A percentile compares a stretch with the other conserved stretches of the same genome.
These are phyloP conservation scores for Lachnellula arida DNA, from an alignment of 2,329 filamentous ascomycete species.

Conservation along the genomic window DNA sequence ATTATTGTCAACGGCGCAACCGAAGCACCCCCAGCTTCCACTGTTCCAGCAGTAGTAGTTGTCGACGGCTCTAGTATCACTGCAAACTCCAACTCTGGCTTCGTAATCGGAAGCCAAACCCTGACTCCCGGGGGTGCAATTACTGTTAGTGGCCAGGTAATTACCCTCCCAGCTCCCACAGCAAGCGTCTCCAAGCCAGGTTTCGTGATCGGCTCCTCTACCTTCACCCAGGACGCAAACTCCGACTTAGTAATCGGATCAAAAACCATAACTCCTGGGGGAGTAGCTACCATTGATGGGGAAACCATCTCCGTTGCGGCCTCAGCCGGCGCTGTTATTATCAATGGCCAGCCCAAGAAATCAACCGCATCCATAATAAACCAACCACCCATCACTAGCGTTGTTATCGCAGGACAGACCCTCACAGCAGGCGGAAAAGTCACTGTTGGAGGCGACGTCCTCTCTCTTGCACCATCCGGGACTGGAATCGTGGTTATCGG, in stretches of 20 bases:
- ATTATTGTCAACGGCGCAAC: conserved; percentile 20
- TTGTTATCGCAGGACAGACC: conserved; percentile 24
- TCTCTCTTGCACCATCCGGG: conserved; percentile 22
- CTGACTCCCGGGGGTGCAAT: conserved; percentile 11
- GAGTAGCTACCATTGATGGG: conserved; percentile 3
- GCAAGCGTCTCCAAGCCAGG: conserved; percentile 1
- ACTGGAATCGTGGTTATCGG: conserved; percentile 22
- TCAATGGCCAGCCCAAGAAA: conserved; percentile 9
- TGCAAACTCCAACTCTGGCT: conserved; percentile 12
- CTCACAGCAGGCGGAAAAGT: conserved; percentile 25
- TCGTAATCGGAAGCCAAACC: conserved; percentile 19
- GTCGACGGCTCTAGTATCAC: conserved; percentile 20
- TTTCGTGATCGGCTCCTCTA: conserved; percentile 2
- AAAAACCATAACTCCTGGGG: neutral
- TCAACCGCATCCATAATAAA: neutral
- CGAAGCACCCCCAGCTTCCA: conserved; percentile 4
- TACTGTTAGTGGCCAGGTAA: conserved; percentile 13
- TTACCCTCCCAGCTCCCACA: conserved; percentile 13
- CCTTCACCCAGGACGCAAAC: neutral
- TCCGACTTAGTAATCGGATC: conserved; percentile 2
- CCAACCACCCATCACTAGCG: conserved; percentile 8
- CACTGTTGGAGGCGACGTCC: conserved; percentile 27
- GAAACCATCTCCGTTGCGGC: conserved; percentile 9
- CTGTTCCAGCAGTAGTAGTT: conserved; percentile 12
- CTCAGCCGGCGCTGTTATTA: conserved; percentile 8